Base-by-base conservation (phyloP, 176 grass and related monocot genomes). In the Bolboschoenus planiculmis region DNA sequence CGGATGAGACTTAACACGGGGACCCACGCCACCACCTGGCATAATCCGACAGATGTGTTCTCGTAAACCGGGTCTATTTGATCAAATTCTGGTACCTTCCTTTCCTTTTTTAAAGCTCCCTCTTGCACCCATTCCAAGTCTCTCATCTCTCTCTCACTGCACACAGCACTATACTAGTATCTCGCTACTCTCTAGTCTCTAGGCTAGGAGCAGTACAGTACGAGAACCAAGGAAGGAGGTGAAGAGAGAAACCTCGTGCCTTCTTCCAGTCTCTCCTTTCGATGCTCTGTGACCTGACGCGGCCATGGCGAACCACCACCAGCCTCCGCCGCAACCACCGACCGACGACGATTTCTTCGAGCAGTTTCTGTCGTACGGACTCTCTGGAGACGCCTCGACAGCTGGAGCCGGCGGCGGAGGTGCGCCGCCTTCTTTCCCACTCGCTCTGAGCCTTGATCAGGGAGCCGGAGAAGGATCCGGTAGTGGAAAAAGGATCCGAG, bases 331-430 rank as follows among this genome's bases (percentile, higher is more conserved):
- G 60, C 86, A 85, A 85, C 79, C 84, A 3, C 82, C 40, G 56
- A 5, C 89, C 51, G 93, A 99, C 36, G 97, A 99, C 10, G 97
- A 99, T 62, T 96, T 99, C 84, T 79, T 99, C 67, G 93, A 99
- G 70, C 93, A 99, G 86, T 90, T 99, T 88, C 90, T 99, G 77
- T 90, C 93, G 34, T 85, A 83, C 26, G 83, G 59, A 62, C 80
- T 86, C 77, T 14, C 16, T 15, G 83, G 79, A 37, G 72, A 84
- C 53, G 84, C 62, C 13, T 84, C n/a, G 13, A 46, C 34, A 33
- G 77, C 86, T 15, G 88, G 34, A 60, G 78, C 83, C 23, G 87
- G 83, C 63, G 24, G 46, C 21, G 62, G 87, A 51, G 94, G 87
- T 18, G 88, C 76, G 40, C 84, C 87, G 57, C 82, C 86, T 36